These are phyloP conservation scores for Lachnellula subtilissima DNA, from an alignment of 2,329 filamentous ascomycete genomes.

Conservation along the genomic window DNA sequence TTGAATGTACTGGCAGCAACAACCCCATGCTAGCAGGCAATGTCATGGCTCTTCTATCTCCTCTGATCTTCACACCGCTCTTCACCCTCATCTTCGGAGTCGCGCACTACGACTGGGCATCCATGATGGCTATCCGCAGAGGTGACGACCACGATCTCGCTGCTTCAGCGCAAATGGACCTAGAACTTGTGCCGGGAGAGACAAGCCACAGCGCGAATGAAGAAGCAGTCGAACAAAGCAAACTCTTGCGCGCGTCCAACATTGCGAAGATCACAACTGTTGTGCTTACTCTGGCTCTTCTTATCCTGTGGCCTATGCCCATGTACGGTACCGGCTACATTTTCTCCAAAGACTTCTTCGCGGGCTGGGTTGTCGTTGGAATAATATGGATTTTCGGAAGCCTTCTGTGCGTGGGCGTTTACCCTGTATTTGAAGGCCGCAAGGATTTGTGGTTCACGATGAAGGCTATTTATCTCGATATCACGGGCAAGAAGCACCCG, in stretches of 20 bases:
- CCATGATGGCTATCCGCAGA: constrained; percentile 73
- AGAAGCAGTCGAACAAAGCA: constrained; percentile 37
- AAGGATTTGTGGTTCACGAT: constrained; percentile 58
- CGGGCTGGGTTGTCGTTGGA: constrained; percentile 71
- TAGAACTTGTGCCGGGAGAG: constrained; percentile 58
- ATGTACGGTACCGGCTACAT: constrained; percentile 81
- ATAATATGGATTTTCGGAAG: constrained; percentile 78
- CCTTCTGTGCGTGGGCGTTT: constrained; percentile 69
- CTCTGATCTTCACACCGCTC: constrained; percentile 67
- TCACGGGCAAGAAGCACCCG: constrained; percentile 40
- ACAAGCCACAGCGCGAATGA: constrained; percentile 34
- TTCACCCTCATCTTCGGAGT: constrained; percentile 60
- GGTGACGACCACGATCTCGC: constrained; percentile 74
- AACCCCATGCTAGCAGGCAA: constrained; percentile 86
- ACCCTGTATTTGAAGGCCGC: constrained; percentile 75
- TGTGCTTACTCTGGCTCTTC: constrained; percentile 61
- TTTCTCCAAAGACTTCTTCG: constrained; percentile 78
- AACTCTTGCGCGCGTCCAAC: constrained; percentile 49
- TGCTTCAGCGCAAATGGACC: constrained; percentile 56
- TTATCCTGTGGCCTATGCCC: constrained; percentile 88
- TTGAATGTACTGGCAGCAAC: constrained; percentile 76
- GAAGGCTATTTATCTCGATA: constrained; percentile 57
- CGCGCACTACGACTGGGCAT: constrained; percentile 80
- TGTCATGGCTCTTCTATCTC: constrained; percentile 74
- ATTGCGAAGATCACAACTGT: constrained; percentile 49